phyloP scores from a whole-genome alignment of 164 flowering plant genomes.

The Magnolia officinalis region DNA sequence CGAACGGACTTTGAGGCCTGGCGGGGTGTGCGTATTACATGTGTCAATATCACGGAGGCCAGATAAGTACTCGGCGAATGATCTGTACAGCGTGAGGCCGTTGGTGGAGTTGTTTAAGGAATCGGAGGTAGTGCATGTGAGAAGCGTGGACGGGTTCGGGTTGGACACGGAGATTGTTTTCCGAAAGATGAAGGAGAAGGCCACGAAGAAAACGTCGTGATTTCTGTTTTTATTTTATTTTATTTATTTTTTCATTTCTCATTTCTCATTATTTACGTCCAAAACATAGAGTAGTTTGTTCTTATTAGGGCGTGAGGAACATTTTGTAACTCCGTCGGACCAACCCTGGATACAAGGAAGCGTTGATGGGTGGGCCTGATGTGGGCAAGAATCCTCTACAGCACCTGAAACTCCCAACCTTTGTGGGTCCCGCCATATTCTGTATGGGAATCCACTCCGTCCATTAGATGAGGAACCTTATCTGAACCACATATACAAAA shows the following conservation, averaged over 20 bases:
- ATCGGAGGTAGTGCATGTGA: slow-evolving; percentile 48
- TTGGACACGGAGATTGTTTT: slow-evolving; percentile 77
- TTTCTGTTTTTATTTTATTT: neutral
- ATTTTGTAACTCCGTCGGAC: no score
- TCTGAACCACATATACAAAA: no score
- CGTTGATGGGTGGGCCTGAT: no score
- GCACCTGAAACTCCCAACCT: no score
- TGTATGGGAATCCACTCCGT: no score
- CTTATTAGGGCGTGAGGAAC: no score
- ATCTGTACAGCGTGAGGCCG: slow-evolving; percentile 52
- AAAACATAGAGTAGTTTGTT: no score
- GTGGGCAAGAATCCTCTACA: no score
- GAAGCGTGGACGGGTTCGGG: slow-evolving; percentile 78
- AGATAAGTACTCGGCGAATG: slow-evolving; percentile 87
- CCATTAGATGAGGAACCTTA: no score
- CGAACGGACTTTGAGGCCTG: slow-evolving; percentile 76
- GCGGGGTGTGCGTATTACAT: slow-evolving; percentile 77
- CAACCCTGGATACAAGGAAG: no score
- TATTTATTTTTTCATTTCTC: no score
- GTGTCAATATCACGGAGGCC: slow-evolving; percentile 53
- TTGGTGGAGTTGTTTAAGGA: slow-evolving; percentile 48
- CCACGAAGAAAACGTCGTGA: slow-evolving; percentile 8
- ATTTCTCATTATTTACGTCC: neutral
- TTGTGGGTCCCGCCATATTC: no score
- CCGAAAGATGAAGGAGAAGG: slow-evolving; percentile 30